A percentile compares a stretch with the other conserved stretches of the same genome.
These are phyloP conservation scores for Aurantiochytrium sp. DNA, from an alignment of 108 stramenopile species.

Conservation along the genomic window DNA sequence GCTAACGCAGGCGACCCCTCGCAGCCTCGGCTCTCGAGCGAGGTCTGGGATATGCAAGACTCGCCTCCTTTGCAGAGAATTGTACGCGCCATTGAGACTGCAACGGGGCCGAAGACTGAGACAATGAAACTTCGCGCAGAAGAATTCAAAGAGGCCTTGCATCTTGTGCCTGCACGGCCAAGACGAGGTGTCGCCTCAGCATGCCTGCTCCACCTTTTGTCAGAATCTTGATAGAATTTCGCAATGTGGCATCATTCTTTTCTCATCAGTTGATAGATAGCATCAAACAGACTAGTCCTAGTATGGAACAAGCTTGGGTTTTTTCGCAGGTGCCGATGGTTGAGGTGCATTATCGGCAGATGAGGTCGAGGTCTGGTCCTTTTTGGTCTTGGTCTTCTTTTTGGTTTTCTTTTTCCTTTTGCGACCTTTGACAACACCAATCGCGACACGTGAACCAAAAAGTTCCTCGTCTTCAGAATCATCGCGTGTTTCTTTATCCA, in stretches of 20 bases:
- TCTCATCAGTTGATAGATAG: too few relatives aligned
- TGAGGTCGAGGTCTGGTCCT: background rate
- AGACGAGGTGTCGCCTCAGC: too few relatives aligned
- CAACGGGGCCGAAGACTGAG: background rate
- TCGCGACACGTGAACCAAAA: background rate
- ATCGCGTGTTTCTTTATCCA: background rate
- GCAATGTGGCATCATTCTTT: too few relatives aligned
- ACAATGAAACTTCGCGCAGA: background rate
- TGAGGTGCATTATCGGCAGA: background rate
- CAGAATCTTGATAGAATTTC: too few relatives aligned
- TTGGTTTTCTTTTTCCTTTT: background rate
- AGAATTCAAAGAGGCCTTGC: background rate
- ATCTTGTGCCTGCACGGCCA: too few relatives aligned
- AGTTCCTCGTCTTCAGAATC: background rate
- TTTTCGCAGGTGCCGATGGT: background rate
- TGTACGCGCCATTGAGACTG: background rate
- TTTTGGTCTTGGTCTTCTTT: background rate
- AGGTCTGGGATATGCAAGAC: background rate
- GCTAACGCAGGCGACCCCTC: background rate
- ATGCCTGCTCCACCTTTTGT: too few relatives aligned
- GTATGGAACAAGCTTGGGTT: background rate
- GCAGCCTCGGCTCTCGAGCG: background rate
- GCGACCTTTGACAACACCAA: background rate
- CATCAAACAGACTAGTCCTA: background rate
- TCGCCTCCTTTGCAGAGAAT: background rate